Evolutionary conservation across 164 flowering plant genomes (phyloP).

Genomic region (Euptelea pleiosperma): DNA sequence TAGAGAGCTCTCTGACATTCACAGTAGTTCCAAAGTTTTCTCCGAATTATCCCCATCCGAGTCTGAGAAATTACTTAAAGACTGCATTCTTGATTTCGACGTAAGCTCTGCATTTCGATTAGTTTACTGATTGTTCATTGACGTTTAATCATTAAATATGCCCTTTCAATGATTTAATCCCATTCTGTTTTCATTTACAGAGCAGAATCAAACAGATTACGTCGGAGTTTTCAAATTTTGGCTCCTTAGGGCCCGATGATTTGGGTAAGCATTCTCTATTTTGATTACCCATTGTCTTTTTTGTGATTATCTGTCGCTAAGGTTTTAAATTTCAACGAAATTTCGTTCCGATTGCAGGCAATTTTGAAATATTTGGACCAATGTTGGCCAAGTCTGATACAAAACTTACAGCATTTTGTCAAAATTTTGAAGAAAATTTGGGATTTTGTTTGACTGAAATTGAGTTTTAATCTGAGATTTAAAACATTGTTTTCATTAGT

Average conservation of each 20-base stretch:
- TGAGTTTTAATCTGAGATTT: too few species aligned
- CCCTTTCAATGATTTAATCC: too few species aligned
- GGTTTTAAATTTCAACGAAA: too few species aligned
- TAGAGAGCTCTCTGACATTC: constrained; percentile 27
- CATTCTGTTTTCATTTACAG: constrained; percentile 31
- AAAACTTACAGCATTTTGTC: background rate
- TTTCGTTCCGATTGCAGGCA: too few species aligned
- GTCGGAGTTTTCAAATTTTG: constrained; percentile 31
- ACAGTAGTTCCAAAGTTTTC: constrained; percentile 6
- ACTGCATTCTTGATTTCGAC: constrained; percentile 32
- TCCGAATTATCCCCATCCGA: constrained; percentile 10
- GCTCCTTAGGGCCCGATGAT: constrained; percentile 26
- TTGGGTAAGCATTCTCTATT: constrained; percentile 24
- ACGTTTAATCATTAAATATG: too few species aligned
- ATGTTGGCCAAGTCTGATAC: background rate
- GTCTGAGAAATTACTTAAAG: constrained; percentile 24
- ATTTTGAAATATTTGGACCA: background rate
- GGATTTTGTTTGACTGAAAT: too few species aligned
- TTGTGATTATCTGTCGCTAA: too few species aligned
- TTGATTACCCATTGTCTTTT: too few species aligned
- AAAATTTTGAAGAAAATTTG: background rate
- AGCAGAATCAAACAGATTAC: constrained; percentile 30
- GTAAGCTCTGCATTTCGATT: constrained; percentile 13
- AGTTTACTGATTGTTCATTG: too few species aligned
- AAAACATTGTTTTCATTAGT: background rate